These are phyloP conservation scores for Sporothrix globosa DNA, from an alignment of 2,329 filamentous ascomycete genomes.

Conservation along the genomic window DNA sequence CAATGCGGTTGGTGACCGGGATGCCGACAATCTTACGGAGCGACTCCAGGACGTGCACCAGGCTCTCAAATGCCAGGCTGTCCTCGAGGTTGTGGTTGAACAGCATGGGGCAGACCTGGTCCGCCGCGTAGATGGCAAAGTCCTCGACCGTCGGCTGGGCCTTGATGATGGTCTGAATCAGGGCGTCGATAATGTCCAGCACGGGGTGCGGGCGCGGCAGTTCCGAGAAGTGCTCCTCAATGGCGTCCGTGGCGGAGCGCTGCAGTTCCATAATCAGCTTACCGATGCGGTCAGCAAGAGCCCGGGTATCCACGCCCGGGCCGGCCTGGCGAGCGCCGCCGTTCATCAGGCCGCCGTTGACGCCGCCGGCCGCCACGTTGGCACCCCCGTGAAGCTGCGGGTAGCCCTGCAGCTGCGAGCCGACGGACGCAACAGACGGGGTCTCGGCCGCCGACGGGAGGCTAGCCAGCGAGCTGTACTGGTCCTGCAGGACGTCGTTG, in stretches of 20 bases:
- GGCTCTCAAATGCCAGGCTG: conserved; percentile 61
- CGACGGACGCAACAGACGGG: conserved; percentile 58
- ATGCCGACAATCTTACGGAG: conserved; percentile 63
- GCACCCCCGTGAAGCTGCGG: conserved; percentile 54
- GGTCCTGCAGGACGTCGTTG: conserved; percentile 66
- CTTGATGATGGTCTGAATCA: conserved; percentile 66
- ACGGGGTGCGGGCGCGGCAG: conserved; percentile 62
- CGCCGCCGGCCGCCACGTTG: conserved; percentile 34
- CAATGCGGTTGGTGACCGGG: conserved; percentile 58
- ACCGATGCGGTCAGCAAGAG: conserved; percentile 58
- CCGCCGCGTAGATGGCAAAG: conserved; percentile 61
- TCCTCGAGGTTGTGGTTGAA: conserved; percentile 56
- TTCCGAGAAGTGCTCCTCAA: conserved; percentile 63
- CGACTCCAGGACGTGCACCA: conserved; percentile 65
- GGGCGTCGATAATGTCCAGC: conserved; percentile 64
- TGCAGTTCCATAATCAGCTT: conserved; percentile 63
- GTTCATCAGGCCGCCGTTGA: conserved; percentile 47
- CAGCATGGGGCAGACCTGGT: conserved; percentile 61
- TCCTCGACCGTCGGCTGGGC: conserved; percentile 64
- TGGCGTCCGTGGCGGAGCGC: conserved; percentile 55
- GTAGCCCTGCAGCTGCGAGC: conserved; percentile 59
- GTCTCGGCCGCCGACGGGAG: conserved; percentile 64
- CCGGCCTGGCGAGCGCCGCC: conserved; percentile 50
- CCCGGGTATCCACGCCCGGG: conserved; percentile 55
- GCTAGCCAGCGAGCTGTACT: conserved; percentile 60